Conservation (phyloP, 1,284 basidiomycete genomes). For the Tylopilus sp. region DNA sequence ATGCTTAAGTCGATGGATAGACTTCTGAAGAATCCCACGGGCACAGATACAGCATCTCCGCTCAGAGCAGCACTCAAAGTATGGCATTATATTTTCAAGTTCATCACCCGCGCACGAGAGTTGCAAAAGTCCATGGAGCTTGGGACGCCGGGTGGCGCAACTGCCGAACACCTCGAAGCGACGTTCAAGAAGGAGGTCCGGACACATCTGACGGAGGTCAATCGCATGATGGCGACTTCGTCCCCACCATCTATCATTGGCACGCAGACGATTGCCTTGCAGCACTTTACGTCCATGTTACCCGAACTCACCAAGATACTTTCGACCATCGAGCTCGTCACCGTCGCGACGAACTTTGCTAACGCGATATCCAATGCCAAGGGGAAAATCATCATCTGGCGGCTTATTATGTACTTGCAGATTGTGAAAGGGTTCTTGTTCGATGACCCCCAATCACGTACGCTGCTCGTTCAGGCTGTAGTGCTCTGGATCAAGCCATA, state of each 20-base stretch:
- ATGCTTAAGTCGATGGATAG: constrained; percentile 86
- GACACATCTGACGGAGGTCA: constrained; percentile 76
- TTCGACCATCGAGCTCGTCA: constrained; percentile 75
- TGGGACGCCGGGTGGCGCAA: constrained; percentile 73
- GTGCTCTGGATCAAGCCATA: constrained; percentile 94
- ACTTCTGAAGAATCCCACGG: constrained; percentile 72
- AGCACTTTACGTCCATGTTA: constrained; percentile 91
- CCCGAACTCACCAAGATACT: constrained; percentile 85
- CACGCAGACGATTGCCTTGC: constrained; percentile 90
- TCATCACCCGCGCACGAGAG: constrained; percentile 85
- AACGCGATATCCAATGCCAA: constrained; percentile 78
- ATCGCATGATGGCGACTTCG: constrained; percentile 82
- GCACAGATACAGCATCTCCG: constrained; percentile 70
- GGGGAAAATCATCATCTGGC: constrained; percentile 90
- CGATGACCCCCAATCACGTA: constrained; percentile 75
- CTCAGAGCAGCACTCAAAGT: constrained; percentile 91
- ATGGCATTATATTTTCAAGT: constrained; percentile 95
- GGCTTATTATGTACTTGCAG: constrained; percentile 90
- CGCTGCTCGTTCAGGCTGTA: constrained; percentile 82
- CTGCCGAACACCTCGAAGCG: constrained; percentile 81
- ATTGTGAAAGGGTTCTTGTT: constrained; percentile 88
- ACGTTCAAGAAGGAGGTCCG: constrained; percentile 83
- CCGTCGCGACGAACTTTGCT: constrained; percentile 83
- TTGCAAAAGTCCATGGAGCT: constrained; percentile 80
- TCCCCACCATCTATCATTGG: constrained; percentile 87